Base-by-base conservation (phyloP, 352 stramenopile species). In the Blastocystis sp. region DNA sequence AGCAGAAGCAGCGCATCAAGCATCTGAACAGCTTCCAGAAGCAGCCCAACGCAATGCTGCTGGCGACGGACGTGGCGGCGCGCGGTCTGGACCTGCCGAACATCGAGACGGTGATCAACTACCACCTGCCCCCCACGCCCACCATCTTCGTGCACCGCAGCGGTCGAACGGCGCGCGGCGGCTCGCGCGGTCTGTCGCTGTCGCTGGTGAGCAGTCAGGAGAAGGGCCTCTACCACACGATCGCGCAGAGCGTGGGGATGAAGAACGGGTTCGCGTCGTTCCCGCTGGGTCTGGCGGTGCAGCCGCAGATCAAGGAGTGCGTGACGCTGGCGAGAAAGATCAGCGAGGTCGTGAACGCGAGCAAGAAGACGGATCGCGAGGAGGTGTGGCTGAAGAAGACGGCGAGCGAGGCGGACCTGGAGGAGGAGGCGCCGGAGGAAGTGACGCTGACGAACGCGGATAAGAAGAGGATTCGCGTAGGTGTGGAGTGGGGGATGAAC, bases 81-180 rank as follows among this genome's bases (percentile, higher is more conserved):
- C 94, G 95, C 81, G 97, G 97, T 6, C 93, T 99, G 37, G 97
- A 99, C 91, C 98, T 99, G 88, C 97, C 97, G 1, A 95, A 93
- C 79, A 96, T 99, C 51, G 96, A 99, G 91, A 92, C 98, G 16
- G 97, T 99, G 16, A 95, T 99, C 81, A 98, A 99, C 91, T 99
- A 98, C 92, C 97, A 99, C 92, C 96, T 99, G 63, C 97, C 98
- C 10, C 96, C 94, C 26, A 95, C 98, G 91, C 96, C 95, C 37
- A 98, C 99, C 91, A 96, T 99, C 92, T 99, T 99, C 92, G 98
- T 99, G 90, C 97, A 99, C 91, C 93, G 97, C 55, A 96, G 99
- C 0, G 97, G 97, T 24, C 94, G 97, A 76, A 99, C 97, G 6
- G 97, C 97, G 3, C 94, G 97, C 91, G 97, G 96, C 39, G 97